These are phyloP conservation scores for Serendipita sp. DNA, from an alignment of 768 basidiomycete species.

Conservation along the genomic window DNA sequence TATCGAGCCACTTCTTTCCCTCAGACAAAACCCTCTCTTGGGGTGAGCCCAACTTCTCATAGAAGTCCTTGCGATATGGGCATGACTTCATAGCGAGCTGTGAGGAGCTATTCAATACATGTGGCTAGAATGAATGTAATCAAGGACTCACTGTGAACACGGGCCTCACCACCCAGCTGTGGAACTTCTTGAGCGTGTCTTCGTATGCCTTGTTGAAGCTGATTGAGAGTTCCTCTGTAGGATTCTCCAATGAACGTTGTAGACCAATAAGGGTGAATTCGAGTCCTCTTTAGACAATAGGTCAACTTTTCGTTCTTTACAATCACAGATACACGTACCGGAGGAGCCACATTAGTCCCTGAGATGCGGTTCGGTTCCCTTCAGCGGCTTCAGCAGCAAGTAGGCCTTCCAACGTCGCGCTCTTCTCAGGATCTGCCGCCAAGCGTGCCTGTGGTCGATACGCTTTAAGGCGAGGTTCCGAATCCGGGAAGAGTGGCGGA, in stretches of 20 bases:
- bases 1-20: slow-evolving; percentile 38
- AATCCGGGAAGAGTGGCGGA: not conserved
- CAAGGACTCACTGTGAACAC: slow-evolving; percentile 36
- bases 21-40: slow-evolving; percentile 31
- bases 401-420: slow-evolving; percentile 56
- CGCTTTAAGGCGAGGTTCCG: not conserved
- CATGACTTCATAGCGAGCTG: slow-evolving; percentile 56
- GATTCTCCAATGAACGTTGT: slow-evolving; percentile 50
- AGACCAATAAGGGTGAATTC: slow-evolving; percentile 80
- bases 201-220: slow-evolving; percentile 78
- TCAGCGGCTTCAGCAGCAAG: slow-evolving; percentile 69
- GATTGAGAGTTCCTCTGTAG: slow-evolving; percentile 44
- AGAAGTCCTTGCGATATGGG: slow-evolving; percentile 44
- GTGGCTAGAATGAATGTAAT: not conserved
- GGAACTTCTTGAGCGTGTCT: slow-evolving; percentile 65
- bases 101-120: not conserved
- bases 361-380: slow-evolving; percentile 76
- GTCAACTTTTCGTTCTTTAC: not conserved
- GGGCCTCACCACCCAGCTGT: slow-evolving; percentile 54
- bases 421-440: slow-evolving; percentile 44
- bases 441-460: slow-evolving; percentile 40
- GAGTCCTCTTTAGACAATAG: slow-evolving; percentile 40
- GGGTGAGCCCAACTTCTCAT: slow-evolving; percentile 35
- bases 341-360: slow-evolving; percentile 87
- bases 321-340: slow-evolving; percentile 19